These are phyloP conservation scores for Chloris gayana DNA, from an alignment of 176 grass and related monocot species.

Conservation along the genomic window DNA sequence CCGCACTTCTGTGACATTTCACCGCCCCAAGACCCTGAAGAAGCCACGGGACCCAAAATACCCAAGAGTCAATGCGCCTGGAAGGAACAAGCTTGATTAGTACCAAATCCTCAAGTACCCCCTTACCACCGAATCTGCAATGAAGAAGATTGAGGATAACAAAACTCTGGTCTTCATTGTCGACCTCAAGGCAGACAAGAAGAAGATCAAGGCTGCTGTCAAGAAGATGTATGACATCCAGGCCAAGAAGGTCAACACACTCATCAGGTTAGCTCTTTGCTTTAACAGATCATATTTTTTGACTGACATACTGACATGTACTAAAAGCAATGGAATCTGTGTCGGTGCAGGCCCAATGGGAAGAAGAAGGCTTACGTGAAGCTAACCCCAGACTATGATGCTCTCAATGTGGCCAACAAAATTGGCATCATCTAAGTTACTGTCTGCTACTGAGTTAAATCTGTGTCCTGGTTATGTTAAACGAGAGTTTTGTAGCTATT, in stretches of 20 bases:
- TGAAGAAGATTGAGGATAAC: constrained; percentile 56
- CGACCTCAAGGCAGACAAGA: constrained; percentile 52
- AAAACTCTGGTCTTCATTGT: constrained; percentile 65
- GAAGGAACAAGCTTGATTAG: constrained; percentile 39
- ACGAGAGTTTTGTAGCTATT: constrained; percentile 45
- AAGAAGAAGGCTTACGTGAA: constrained; percentile 84
- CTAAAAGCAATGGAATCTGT: not conserved
- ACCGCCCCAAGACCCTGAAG: constrained; percentile 35
- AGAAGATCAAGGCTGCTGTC: constrained; percentile 49
- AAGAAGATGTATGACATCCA: constrained; percentile 66
- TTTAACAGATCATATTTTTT: too few relatives aligned
- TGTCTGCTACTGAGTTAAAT: constrained; percentile 23
- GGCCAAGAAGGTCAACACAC: constrained; percentile 65
- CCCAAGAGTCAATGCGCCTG: constrained; percentile 35
- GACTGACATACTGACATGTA: not conserved
- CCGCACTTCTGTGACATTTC: constrained; percentile 38
- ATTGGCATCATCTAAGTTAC: constrained; percentile 73
- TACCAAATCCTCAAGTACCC: constrained; percentile 52
- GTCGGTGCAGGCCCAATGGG: constrained; percentile 62
- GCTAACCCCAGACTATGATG: constrained; percentile 72
- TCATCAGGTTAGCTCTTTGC: constrained; percentile 46
- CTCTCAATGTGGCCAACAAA: constrained; percentile 80
- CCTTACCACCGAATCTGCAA: constrained; percentile 50
- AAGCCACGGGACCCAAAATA: constrained; percentile 30
- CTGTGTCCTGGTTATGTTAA: constrained; percentile 29